Evolutionary conservation across 116 monocot species (phyloP).

Genomic region (Trichopus zeylanicus): DNA sequence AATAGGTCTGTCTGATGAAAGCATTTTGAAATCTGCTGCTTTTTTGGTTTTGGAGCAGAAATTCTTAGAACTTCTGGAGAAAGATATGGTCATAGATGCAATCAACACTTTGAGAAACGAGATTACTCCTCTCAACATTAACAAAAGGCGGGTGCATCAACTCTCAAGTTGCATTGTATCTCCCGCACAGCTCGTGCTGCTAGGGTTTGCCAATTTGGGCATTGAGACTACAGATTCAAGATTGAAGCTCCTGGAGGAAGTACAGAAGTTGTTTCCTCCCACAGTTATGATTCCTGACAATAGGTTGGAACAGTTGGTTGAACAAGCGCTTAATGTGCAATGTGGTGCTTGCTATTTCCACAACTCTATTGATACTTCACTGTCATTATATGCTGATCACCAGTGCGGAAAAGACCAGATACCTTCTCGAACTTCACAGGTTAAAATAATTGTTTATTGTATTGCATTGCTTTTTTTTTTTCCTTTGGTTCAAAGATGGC

Average conservation of each 20-base stretch:
- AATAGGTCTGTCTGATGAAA: slow-evolving; percentile 52
- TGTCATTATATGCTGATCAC: slow-evolving; percentile 83
- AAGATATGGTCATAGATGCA: slow-evolving; percentile 47
- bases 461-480: too few relatives aligned
- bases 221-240: slow-evolving; percentile 27
- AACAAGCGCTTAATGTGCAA: slow-evolving; percentile 77
- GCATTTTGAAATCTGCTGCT: slow-evolving; percentile 43
- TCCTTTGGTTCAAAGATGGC: too few relatives aligned
- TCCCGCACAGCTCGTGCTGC: slow-evolving; percentile 24
- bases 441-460: slow-evolving; percentile 10
- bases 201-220: too few relatives aligned
- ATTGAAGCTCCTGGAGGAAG: slow-evolving; percentile 64
- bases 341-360: slow-evolving; percentile 64
- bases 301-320: slow-evolving; percentile 74
- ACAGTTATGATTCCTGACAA: slow-evolving; percentile 68
- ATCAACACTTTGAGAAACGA: slow-evolving; percentile 53
- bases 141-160: slow-evolving; percentile 42
- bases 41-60: slow-evolving; percentile 78
- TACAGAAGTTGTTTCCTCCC: slow-evolving; percentile 76
- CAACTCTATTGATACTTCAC: slow-evolving; percentile 45
- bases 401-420: slow-evolving; percentile 69
- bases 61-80: slow-evolving; percentile 63
- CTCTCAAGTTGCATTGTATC: slow-evolving; percentile 45
- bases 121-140: slow-evolving; percentile 52
- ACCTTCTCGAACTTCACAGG: slow-evolving; percentile 64